phyloP scores from a whole-genome alignment of 805 yeast species.

The Metschnikowia kofuensis region DNA sequence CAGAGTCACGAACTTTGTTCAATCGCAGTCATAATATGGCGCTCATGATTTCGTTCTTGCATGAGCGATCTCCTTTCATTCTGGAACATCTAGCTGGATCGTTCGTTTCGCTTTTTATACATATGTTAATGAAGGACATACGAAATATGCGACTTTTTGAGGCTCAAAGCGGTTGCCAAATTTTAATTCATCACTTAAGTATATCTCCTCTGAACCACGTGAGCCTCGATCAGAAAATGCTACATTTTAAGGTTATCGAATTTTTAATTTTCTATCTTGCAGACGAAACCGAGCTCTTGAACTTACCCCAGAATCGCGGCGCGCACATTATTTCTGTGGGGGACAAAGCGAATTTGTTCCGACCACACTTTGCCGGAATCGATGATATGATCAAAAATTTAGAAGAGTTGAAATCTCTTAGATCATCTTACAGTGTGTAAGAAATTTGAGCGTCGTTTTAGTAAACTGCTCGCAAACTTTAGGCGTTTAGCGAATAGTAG shows the following conservation, averaged over 20 bases:
- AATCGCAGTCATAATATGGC: constrained; percentile 40
- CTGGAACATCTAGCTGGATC: constrained; percentile 25
- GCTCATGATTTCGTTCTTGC: constrained; percentile 26
- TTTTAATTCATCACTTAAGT: constrained; percentile 41
- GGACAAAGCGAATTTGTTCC: constrained; percentile 36
- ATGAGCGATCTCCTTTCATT: constrained; percentile 5
- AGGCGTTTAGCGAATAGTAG: too few species aligned
- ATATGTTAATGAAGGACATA: constrained; percentile 55
- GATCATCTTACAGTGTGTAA: neutral
- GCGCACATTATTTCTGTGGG: constrained; percentile 10
- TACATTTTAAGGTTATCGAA: constrained; percentile 64
- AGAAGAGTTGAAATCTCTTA: constrained; percentile 23
- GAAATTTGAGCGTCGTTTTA: neutral
- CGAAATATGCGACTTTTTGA: constrained; percentile 61
- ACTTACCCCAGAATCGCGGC: constrained; percentile 5
- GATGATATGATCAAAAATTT: constrained; percentile 37
- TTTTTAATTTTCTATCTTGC: constrained; percentile 65
- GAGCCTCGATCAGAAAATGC: constrained; percentile 36
- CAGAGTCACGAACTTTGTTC: constrained; percentile 51
- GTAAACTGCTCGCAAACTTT: too few species aligned
- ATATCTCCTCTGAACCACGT: constrained; percentile 6
- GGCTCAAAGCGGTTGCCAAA: constrained; percentile 49
- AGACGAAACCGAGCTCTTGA: constrained; percentile 49
- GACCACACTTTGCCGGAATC: constrained; percentile 38
- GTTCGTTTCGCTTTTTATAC: constrained; percentile 54